Evolutionary conservation across 305 asterid genomes (phyloP).

Genomic region (Fraxinus albicans): DNA sequence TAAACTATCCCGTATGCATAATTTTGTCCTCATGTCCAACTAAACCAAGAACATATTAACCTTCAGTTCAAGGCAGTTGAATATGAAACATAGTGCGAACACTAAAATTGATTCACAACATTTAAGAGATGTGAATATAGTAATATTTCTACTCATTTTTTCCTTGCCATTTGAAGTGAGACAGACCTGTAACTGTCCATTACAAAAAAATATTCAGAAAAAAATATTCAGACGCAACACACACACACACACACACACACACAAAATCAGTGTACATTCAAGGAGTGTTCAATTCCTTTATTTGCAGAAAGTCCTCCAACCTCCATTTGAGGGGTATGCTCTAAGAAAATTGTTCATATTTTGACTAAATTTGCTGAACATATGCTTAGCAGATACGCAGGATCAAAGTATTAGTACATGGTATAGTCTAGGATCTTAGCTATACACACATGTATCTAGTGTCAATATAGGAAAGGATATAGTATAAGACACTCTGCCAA

Average conservation of each 20-base stretch:
- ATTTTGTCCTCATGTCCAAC: conserved; percentile 82
- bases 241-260: background rate
- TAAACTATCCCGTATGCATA: conserved; percentile 88
- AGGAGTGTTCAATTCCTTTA: background rate
- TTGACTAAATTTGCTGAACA: background rate
- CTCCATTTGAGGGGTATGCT: background rate
- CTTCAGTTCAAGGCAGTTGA: conserved; percentile 18
- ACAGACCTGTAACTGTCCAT: background rate
- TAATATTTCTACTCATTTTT: background rate
- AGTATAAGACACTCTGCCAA: background rate
- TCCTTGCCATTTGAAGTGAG: background rate
- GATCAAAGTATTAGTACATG: conserved; percentile 13
- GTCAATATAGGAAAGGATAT: background rate
- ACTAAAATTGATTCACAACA: background rate
- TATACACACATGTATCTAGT: background rate
- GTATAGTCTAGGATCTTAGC: background rate
- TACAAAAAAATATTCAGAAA: background rate
- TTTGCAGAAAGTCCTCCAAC: background rate
- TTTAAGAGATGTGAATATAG: background rate
- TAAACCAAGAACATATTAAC: conserved; percentile 34
- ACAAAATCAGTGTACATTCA: background rate
- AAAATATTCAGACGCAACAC: background rate
- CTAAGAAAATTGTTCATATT: background rate
- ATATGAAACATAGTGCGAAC: background rate
- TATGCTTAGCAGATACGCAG: background rate